phyloP scores from a whole-genome alignment of 75 land plant genomes.

The Pinus taeda region DNA sequence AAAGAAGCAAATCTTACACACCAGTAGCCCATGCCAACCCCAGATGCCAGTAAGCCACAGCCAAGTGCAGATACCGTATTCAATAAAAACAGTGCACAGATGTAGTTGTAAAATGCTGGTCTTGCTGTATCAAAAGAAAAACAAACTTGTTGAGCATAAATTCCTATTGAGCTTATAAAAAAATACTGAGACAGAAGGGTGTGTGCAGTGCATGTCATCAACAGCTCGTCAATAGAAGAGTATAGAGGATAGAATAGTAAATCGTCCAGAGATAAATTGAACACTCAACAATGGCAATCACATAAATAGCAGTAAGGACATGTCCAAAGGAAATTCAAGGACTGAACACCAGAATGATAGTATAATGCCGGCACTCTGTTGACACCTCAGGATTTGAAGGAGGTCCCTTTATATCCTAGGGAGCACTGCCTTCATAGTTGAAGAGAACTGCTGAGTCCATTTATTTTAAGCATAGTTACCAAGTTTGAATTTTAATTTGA shows the following conservation, averaged over 20 bases:
- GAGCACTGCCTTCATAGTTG: not conserved
- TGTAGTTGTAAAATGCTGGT: slow-evolving; percentile 93
- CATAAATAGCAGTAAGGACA: not conserved
- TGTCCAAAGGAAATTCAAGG: not conserved
- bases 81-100: slow-evolving; percentile 56
- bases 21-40: slow-evolving; percentile 90
- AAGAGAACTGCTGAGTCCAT: not conserved
- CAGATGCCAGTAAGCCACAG: slow-evolving; percentile 68
- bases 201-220: not conserved
- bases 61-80: slow-evolving; percentile 60
- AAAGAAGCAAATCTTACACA: slow-evolving; percentile 14
- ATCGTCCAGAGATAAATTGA: not conserved
- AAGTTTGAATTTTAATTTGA: too few species aligned
- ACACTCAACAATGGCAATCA: not conserved
- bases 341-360: not conserved
- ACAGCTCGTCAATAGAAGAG: not conserved
- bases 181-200: too few species aligned
- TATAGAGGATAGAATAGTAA: not conserved
- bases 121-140: slow-evolving; percentile 60
- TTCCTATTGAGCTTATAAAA: not conserved
- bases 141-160: not conserved
- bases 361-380: not conserved
- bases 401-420: not conserved
- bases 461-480: too few species aligned
- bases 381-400: not conserved